Base-by-base conservation (phyloP, 306 rosid genomes). In the Cyamopsis tetragonoloba region DNA sequence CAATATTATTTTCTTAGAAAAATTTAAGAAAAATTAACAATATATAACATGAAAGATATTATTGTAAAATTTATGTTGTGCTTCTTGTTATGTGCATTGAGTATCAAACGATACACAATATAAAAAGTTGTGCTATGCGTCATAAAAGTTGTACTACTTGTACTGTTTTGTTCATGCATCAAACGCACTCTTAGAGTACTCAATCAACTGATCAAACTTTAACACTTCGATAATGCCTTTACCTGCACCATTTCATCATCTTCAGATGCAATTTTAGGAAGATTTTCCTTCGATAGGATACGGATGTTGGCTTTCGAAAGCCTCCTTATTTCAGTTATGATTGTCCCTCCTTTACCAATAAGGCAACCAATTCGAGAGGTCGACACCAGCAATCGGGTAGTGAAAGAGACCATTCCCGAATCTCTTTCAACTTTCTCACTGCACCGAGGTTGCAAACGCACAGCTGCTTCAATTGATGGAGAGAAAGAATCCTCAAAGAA, bases 241-340 rank as follows among this genome's bases (percentile, higher is more conserved):
- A 93, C 98, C 97, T 86, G 96, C 83, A 93, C 98, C 98, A 93
- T 86, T 75, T 93, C 97, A 69, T 93, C 98, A 60, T 93, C 98
- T 51, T 88, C 96, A 27, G 89, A 72, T 34, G 97, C 98, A 81
- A 93, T 75, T 82, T 88, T 89, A 38, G 98, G 97, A 73, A 89
- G 93, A 62, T 69, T 79, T 58, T 89, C 98, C 79, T 89, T 88
- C 0, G 97, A 78, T 34, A 93, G 83, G 78, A 93, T 86, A 43
- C 98, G 96, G 28, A 93, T 88, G 62, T 89, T 89, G 48, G 98
- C 98, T 73, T 84, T 89, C 20, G 98, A 89, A 35, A 83, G 81
- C 77, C 95, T 89, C 79, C 98, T 93, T 85, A 93, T 83, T 80
- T 93, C 98, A 64, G 88, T 88, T 60, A 93, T 78, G 35, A 93